Conservation (phyloP, 768 basidiomycete genomes). For the Phaffia australis region DNA sequence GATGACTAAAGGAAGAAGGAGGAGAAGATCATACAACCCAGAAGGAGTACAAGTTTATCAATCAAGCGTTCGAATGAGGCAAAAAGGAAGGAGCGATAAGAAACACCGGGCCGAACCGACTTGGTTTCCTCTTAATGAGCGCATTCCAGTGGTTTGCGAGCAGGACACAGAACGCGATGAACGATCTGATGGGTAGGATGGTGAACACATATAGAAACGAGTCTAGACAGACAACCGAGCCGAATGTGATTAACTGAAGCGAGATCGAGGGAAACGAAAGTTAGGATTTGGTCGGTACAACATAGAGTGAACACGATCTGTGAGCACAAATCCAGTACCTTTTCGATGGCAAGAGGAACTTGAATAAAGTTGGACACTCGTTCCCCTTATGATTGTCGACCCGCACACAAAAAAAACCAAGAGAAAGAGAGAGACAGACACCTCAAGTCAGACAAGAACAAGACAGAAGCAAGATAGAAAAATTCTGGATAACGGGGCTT, state of each 20-base stretch:
- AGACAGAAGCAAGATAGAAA: not conserved
- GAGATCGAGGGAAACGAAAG: not conserved
- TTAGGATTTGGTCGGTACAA: slow-evolving; percentile 33
- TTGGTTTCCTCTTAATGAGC: not conserved
- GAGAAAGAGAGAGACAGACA: not conserved
- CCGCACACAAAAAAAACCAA: not conserved
- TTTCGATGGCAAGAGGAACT: slow-evolving; percentile 86
- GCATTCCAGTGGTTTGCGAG: slow-evolving; percentile 45
- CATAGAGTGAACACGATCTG: slow-evolving; percentile 37
- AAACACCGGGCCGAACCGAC: slow-evolving; percentile 5
- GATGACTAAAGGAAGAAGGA: slow-evolving; percentile 26
- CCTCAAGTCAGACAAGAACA: not conserved
- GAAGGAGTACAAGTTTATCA: slow-evolving; percentile 19
- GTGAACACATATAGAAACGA: slow-evolving; percentile 98
- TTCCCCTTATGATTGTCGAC: slow-evolving; percentile 47
- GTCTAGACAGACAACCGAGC: slow-evolving; percentile 85
- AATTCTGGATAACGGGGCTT: not conserved
- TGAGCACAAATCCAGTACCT: slow-evolving; percentile 45
- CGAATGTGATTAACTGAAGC: slow-evolving; percentile 73
- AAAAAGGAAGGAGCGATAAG: not conserved
- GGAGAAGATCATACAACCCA: not conserved
- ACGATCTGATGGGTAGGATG: slow-evolving; percentile 76
- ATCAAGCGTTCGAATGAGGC: not conserved
- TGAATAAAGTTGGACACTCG: slow-evolving; percentile 88
- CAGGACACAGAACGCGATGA: slow-evolving; percentile 44